Base-by-base conservation (phyloP, 2,329 filamentous ascomycete species). In the Apiospora hydei region DNA sequence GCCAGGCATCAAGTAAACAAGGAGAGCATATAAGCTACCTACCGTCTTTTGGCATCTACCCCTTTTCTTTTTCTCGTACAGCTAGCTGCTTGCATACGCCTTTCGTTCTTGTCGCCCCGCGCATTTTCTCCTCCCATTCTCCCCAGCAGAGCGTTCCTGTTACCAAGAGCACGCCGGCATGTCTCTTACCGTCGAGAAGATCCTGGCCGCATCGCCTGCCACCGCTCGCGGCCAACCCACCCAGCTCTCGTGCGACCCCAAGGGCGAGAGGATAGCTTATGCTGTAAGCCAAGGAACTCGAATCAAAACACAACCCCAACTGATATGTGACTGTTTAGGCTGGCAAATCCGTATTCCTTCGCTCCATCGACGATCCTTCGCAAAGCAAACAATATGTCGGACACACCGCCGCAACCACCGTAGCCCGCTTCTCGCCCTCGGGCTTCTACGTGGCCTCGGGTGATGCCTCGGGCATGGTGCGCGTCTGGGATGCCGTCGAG, bases 371-470 rank as follows among this genome's bases (percentile, higher is more conserved):
- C 85, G 86, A 96, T 81, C 96, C 96, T 70, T 88, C 94, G 76
- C 84, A 92, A 75, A 92, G 92, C 82, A 95, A 93, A 80, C 95
- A 99, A 83, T 99, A 98, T 84, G 97, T 92, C 18, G 92, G 93
- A 77, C 96, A 99, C 85, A 98, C 94, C 67, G 88, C 93, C 66
- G 88, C 92, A 74, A 98, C 96, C 1, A 98, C 95, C 3, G 94
- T 98, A 74, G 96, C 96, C 66, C 93, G 95, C 71, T 98, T 99
- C 86, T 90, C 96, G 2, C 96, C 96, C 7, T 97, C 93, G 67
- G 95, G 96, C 74, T 98, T 95, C 87, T 98, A 98, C 81, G 89
- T 98, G 73, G 96, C 96, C 51, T 97, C 94, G 76, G 96, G 96
- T 77, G 96, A 99, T 84, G 90, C 91, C 16, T 91, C 92, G 0